phyloP scores from a whole-genome alignment of 2,329 filamentous ascomycete genomes.

The Sporothrix phasma region DNA sequence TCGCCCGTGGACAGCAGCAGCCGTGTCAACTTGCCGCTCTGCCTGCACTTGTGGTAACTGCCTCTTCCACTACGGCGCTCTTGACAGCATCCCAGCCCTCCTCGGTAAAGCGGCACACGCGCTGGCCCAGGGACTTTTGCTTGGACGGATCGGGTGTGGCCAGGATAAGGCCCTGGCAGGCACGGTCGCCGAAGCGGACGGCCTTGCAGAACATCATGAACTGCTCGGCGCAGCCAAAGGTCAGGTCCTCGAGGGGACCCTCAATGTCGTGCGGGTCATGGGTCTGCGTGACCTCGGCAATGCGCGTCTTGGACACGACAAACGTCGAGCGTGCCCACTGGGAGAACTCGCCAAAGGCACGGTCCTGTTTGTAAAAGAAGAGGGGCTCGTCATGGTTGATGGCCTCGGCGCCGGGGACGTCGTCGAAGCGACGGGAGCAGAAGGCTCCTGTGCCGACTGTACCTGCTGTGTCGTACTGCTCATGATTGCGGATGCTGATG shows the following conservation, averaged over 20 bases:
- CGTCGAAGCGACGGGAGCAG: neutral
- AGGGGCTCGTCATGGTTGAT: constrained; percentile 11
- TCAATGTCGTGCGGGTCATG: neutral
- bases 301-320: constrained; percentile 22
- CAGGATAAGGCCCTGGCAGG: neutral
- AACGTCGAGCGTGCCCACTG: constrained; percentile 28
- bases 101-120: constrained; percentile 12
- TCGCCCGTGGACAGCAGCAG: constrained; percentile 49
- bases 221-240: constrained; percentile 30
- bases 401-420: neutral
- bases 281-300: constrained; percentile 23
- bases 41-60: constrained; percentile 50
- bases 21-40: constrained; percentile 32
- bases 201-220: constrained; percentile 37
- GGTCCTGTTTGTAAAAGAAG: constrained; percentile 27
- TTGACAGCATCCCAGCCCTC: constrained; percentile 28
- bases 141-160: constrained; percentile 6
- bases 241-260: constrained; percentile 18
- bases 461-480: neutral
- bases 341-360: constrained; percentile 27
- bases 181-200: constrained; percentile 26
- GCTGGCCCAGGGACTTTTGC: constrained; percentile 15
- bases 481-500: neutral
- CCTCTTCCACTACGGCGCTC: constrained; percentile 44
- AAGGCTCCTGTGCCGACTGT: neutral